phyloP scores from a whole-genome alignment of 1,284 basidiomycete species.

The Ganoderma multipileum region DNA sequence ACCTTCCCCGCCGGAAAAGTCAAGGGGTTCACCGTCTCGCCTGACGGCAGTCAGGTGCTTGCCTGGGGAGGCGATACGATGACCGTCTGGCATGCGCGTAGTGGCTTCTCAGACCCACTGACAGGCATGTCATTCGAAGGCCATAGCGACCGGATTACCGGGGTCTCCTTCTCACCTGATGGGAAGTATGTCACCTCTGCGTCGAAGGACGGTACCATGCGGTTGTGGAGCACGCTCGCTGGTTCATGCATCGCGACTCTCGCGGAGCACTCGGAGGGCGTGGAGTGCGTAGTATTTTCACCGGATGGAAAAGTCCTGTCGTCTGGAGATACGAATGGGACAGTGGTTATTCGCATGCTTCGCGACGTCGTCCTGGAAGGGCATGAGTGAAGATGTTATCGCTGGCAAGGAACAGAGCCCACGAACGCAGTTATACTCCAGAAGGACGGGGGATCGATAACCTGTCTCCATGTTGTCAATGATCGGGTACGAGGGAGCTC shows the following conservation, averaged over 20 bases:
- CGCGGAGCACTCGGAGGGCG: background rate
- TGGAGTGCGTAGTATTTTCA: background rate
- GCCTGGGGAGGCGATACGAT: background rate
- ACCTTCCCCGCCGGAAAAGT: background rate
- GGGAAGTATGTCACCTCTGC: background rate
- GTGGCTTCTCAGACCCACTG: background rate
- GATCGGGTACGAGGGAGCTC: too few species aligned
- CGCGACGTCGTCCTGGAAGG: background rate
- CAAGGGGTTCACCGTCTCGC: background rate
- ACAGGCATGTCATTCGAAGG: background rate
- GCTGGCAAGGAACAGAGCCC: too few species aligned
- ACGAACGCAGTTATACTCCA: too few species aligned
- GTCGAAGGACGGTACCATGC: background rate
- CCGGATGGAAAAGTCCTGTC: background rate
- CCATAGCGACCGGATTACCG: background rate
- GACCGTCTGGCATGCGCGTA: background rate
- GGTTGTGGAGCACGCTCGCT: background rate
- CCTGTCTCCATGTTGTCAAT: too few species aligned
- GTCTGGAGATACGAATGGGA: background rate
- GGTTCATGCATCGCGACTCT: background rate
- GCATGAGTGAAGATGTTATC: background rate
- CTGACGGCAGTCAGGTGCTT: background rate
- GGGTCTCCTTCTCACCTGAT: background rate
- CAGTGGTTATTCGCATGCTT: background rate
- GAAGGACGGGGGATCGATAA: too few species aligned